phyloP scores from a whole-genome alignment of 164 flowering plant species.

The Nymphaea colorata region DNA sequence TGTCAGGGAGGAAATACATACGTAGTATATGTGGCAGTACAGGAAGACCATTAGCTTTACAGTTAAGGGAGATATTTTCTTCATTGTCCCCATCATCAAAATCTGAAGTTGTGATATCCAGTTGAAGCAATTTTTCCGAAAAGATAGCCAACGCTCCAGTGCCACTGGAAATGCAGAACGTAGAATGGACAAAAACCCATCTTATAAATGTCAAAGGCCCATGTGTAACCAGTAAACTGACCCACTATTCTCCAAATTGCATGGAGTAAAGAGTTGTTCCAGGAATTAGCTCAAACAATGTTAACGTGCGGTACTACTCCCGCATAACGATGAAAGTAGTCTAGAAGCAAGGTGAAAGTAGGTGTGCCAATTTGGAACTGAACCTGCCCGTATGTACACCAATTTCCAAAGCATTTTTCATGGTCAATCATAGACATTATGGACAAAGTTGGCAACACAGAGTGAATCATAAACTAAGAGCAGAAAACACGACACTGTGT shows the following conservation, averaged over 20 bases:
- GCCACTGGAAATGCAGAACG: constrained; percentile 45
- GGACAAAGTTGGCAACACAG: too few relatives aligned
- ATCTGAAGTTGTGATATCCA: constrained; percentile 91
- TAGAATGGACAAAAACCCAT: background rate
- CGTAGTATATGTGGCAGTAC: constrained; percentile 80
- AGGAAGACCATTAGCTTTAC: constrained; percentile 55
- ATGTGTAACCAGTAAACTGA: background rate
- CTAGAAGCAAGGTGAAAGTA: too few relatives aligned
- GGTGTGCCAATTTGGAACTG: too few relatives aligned
- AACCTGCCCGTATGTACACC: too few relatives aligned
- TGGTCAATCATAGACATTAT: background rate
- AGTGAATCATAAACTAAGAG: too few relatives aligned
- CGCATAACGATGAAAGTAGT: too few relatives aligned
- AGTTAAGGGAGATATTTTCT: constrained; percentile 79
- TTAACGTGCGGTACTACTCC: too few relatives aligned
- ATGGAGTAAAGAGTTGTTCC: too few relatives aligned
- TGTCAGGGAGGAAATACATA: constrained; percentile 19
- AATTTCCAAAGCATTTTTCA: too few relatives aligned
- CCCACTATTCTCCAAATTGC: too few relatives aligned
- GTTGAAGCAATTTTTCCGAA: constrained; percentile 39
- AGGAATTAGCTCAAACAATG: background rate
- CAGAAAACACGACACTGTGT: too few relatives aligned
- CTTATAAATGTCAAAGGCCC: background rate
- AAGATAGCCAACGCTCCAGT: constrained; percentile 97
- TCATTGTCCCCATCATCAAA: constrained; percentile 77